These are phyloP conservation scores for Erodium texanum DNA, from an alignment of 441 rosid genomes.

Conservation along the genomic window DNA sequence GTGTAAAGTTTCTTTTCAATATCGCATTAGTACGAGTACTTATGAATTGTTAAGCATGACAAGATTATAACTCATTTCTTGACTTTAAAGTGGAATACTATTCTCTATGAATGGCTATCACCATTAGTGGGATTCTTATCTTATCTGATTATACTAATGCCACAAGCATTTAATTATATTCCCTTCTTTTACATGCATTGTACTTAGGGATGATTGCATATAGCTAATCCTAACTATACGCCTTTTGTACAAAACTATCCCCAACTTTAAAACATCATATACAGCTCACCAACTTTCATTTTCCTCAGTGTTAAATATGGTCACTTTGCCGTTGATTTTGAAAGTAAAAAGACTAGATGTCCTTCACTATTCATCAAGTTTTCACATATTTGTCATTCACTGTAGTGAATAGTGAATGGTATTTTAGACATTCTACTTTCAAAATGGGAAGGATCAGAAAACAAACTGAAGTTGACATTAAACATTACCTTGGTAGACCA, in stretches of 20 bases:
- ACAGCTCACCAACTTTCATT: no score
- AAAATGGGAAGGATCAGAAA: neutral
- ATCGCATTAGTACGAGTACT: neutral
- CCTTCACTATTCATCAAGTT: no score
- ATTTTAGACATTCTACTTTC: no score
- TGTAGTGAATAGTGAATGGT: no score
- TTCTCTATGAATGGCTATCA: neutral
- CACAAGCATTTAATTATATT: neutral
- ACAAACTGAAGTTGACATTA: slow-evolving; percentile 8
- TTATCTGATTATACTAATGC: neutral
- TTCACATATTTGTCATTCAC: no score
- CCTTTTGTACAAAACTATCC: no score
- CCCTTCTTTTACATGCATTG: neutral
- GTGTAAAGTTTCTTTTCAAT: neutral
- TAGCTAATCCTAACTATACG: no score
- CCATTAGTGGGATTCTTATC: neutral
- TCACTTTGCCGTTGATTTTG: no score
- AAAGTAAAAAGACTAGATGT: no score
- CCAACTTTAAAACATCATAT: no score
- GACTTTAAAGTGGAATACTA: neutral
- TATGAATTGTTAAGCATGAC: neutral
- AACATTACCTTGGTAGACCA: slow-evolving; percentile 84
- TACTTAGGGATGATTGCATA: neutral
- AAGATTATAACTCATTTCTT: neutral
- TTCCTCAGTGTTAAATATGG: no score